Base-by-base conservation (phyloP, 1,284 basidiomycete species). In the Leccinum angustisporum region DNA sequence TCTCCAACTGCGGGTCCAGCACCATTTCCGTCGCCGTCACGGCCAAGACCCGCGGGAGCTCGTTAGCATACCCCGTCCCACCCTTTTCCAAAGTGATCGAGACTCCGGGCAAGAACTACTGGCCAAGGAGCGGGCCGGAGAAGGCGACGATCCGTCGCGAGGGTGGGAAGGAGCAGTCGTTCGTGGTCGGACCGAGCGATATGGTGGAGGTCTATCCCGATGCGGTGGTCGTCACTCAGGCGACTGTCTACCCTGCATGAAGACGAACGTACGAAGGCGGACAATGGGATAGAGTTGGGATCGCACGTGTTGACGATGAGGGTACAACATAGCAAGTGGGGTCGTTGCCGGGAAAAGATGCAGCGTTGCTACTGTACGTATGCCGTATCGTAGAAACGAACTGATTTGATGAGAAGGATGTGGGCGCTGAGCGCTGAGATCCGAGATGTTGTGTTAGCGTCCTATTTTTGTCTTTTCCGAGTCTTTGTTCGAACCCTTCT, bases 131-230 rank as follows among this genome's bases (percentile, higher is more conserved):
- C 4, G 54, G 54, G 25, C 21, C 5, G 40, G 55, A 56, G 40
- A 56, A 43, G 38, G 4, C 36, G 40, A 31, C 25, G 1, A 31
- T 56, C n/a, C 11, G 21, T 21, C 40, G 40, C 2, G 40, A 46
- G 40, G n/a, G 18, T 11, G 40, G 27, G 25, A 56, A 33, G 11
- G 40, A 31, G 30, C 40, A 56, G n/a, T 31, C 27, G n/a, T n/a
- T 56, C 40, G 5, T 33, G 7, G 55, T 56, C 11, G 55, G 55
- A 16, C 38, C 38, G 11, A 56, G 38, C 27, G 55, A 56, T 27
- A 5, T 56, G 27, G 55, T 56, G 27, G 55, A 56, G 8, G 55
- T 56, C n/a, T 56, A 56, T 46, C 27, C 36, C 5, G 55, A 56
- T 31, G 55, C n/a, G 9, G 14, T 56, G 2, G 10, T 56, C 3